These are phyloP conservation scores for Arachnomyces sp. DNA, from an alignment of 2,329 filamentous ascomycete species.

Conservation along the genomic window DNA sequence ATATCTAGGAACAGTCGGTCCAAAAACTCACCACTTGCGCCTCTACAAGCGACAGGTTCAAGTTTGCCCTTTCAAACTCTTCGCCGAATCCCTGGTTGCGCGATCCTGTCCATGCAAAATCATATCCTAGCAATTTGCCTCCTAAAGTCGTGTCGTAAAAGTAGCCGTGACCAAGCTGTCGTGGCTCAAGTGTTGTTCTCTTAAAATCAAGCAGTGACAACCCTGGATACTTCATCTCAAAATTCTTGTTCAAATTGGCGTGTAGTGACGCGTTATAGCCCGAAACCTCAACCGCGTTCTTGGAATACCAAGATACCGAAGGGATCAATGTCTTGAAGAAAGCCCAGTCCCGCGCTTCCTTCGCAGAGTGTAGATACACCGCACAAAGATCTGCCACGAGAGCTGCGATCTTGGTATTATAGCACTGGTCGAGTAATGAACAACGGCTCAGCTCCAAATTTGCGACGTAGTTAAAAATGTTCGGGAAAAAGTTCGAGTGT, in stretches of 20 bases:
- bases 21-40: slow-evolving; percentile 65
- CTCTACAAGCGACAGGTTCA: slow-evolving; percentile 85
- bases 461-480: slow-evolving; percentile 62
- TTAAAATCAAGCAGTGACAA: slow-evolving; percentile 74
- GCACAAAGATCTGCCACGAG: slow-evolving; percentile 81
- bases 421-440: slow-evolving; percentile 38
- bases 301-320: slow-evolving; percentile 70
- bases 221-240: slow-evolving; percentile 67
- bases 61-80: slow-evolving; percentile 80
- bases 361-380: slow-evolving; percentile 80
- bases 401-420: slow-evolving; percentile 65
- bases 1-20: not conserved
- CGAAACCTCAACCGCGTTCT: slow-evolving; percentile 69
- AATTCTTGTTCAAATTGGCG: slow-evolving; percentile 74
- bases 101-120: slow-evolving; percentile 66
- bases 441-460: slow-evolving; percentile 51
- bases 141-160: slow-evolving; percentile 78
- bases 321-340: slow-evolving; percentile 65
- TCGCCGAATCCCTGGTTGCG: slow-evolving; percentile 65
- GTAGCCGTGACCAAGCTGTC: slow-evolving; percentile 65
- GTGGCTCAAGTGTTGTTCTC: slow-evolving; percentile 59
- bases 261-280: slow-evolving; percentile 85
- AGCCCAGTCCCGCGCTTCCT: slow-evolving; percentile 62
- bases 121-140: slow-evolving; percentile 65
- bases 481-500: slow-evolving; percentile 64